Evolutionary conservation across 768 basidiomycete species (phyloP), one percentile per base, ranked within the genome.

Genomic region (Russula virescens): DNA sequence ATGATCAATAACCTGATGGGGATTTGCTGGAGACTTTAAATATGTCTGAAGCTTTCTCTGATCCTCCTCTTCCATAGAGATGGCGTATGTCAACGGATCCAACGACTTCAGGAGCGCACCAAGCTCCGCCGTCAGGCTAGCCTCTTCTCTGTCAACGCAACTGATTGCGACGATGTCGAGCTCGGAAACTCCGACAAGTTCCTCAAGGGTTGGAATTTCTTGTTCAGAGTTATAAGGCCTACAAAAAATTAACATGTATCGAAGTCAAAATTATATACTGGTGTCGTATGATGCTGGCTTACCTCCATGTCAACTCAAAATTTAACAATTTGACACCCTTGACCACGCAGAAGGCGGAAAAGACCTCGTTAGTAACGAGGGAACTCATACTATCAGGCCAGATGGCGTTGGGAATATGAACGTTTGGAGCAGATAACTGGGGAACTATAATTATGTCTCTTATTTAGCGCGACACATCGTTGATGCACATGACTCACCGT

Each of bases 261-360:
- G 5, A 52, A 34, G 48, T 63, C 38, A 31, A 31, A 18, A 56
- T n/a, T 43, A 55, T 45, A 28, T 21, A 18, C n/a, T 42, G 34
- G 28, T 14, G 16, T 40, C 54, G 34, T 25, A 28, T 6, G 43
- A 31, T 31, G 31, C 10, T 2, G 16, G 40, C 63, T 49, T 49
- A 25, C 66, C 63, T 65, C 66, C 66, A 67, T 2, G 64, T 58
- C 13, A 67, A 42, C 40, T 67, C 59, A 11, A 67, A 23, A 54
- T 58, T 67, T 26, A 65, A 51, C 18, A 59, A 55, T 47, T 61
- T 67, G 25, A 52, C 40, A 18, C 63, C 66, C 48, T 61, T 61
- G 59, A 46, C 31, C 23, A 14, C 8, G 21, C 26, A 55, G 25
- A 55, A 60, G 10, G 28, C 23, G 21, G 53, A 60, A 47, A 35